Percentiles rank a stretch among this genome's conserved stretches.
phyloP scores from a whole-genome alignment of 148 eudicot species.

The Polygonum maritimum region DNA sequence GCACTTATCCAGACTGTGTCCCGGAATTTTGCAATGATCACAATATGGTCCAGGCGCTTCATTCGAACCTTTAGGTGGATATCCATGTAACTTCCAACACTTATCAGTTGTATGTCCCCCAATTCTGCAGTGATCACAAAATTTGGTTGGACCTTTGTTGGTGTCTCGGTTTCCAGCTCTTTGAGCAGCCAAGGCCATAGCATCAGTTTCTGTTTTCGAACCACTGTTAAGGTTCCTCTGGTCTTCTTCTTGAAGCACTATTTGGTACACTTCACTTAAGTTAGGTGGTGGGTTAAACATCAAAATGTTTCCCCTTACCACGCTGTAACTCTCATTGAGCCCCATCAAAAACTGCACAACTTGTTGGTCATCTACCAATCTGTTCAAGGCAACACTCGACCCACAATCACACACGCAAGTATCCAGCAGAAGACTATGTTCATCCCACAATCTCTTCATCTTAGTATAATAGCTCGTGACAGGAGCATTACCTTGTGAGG shows the following conservation, averaged over 20 bases:
- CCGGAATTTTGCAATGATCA: neutral
- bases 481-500: neutral
- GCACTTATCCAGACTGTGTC: neutral
- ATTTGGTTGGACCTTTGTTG: neutral
- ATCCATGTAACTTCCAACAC: neutral
- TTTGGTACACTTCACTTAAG: neutral
- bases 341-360: neutral
- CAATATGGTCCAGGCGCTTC: neutral
- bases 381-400: neutral
- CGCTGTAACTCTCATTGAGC: neutral
- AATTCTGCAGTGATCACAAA: neutral
- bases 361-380: neutral
- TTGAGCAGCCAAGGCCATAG: neutral
- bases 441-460: neutral
- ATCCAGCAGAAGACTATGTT: neutral
- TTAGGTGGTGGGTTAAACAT: neutral
- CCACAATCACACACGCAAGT: neutral
- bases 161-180: neutral
- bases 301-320: neutral
- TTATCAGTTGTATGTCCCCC: neutral
- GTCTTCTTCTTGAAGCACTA: neutral
- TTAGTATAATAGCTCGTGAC: neutral
- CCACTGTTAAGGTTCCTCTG: neutral
- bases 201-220: neutral
- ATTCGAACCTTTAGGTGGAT: neutral